Percentiles rank a stretch among this genome's conserved stretches.
Conservation (phyloP, 225 moss, liverwort and hornwort species). For the Pseudisothecium myosuroides region DNA sequence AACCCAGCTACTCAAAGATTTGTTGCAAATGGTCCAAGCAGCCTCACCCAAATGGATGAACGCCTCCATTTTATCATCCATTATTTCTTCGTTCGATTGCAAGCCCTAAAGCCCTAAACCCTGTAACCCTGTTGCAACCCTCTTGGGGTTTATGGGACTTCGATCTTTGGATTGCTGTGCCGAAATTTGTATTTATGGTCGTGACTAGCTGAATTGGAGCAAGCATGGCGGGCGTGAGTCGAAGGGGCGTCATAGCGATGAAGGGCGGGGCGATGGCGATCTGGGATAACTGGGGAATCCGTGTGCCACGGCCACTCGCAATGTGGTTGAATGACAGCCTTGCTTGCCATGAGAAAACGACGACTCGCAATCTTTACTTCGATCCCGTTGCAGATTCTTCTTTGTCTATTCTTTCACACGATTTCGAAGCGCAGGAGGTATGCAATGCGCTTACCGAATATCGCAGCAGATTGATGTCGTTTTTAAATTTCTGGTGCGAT, state of each 20-base stretch:
- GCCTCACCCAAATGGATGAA: background rate
- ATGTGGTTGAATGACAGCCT: constrained; percentile 46
- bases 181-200: background rate
- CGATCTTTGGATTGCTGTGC: background rate
- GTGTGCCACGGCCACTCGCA: constrained; percentile 39
- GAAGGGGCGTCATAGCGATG: constrained; percentile 53
- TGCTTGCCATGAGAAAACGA: background rate
- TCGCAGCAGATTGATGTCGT: background rate
- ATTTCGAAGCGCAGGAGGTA: constrained; percentile 1
- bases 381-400: background rate
- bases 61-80: background rate
- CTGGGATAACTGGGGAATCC: constrained; percentile 68
- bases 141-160: background rate
- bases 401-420: background rate
- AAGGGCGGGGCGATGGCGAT: constrained; percentile 77
- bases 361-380: background rate
- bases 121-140: background rate
- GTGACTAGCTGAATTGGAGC: background rate
- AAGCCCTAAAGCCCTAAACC: background rate
- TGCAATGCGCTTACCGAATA: background rate
- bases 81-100: background rate
- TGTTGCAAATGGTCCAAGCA: background rate
- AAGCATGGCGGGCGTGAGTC: constrained; percentile 3
- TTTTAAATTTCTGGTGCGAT: background rate
- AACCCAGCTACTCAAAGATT: background rate